Base-by-base conservation (phyloP, 192 early-diverging fungal genomes). In the Glomus cerebriforme region DNA sequence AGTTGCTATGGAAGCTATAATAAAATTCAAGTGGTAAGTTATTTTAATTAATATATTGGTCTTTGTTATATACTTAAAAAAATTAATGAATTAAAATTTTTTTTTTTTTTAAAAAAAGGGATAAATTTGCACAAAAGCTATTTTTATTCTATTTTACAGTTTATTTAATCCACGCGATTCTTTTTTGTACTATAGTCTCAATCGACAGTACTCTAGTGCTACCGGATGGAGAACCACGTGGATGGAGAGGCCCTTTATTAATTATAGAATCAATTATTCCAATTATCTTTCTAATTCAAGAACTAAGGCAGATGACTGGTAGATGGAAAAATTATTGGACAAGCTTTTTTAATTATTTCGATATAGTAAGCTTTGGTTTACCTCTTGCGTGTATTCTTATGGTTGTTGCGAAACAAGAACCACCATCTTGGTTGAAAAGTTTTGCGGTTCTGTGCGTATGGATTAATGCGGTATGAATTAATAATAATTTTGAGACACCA, bases 11-110 rank as follows among this genome's bases (percentile, higher is more conserved):
- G 66, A 68, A 37, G 66, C 66, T n/a, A 39, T 68, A n/a, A 39
- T 68, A 17, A 35, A 68, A 68, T 68, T 35, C 22, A 68, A 68
- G n/a, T 68, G 66, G 66, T 68, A 37, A n/a, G 62, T 29, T 29
- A 27, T 1, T 2, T 19, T 8, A 8, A 10, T 19, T 5, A 9
- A 22, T 22, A 22, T 68, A n/a, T n/a, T n/a, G n/a, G n/a, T 1
- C 7, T 9, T 68, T 68, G 19, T 15, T 35, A 17, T 66, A 15
- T 68, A 19, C 15, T n/a, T 35, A n/a, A 19, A 10, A 3, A 12
- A n/a, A 37, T 68, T 39, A 34, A n/a, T 15, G 19, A 37, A 10
- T 13, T 7, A 35, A 22, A 7, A 54, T 68, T 37, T 35, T 37
- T 22, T 39, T 39, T n/a, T 68, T 43, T 39, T 68, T 37, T 1